Evolutionary conservation across 441 rosid genomes (phyloP).

Genomic region (Aquilaria agallochum): DNA sequence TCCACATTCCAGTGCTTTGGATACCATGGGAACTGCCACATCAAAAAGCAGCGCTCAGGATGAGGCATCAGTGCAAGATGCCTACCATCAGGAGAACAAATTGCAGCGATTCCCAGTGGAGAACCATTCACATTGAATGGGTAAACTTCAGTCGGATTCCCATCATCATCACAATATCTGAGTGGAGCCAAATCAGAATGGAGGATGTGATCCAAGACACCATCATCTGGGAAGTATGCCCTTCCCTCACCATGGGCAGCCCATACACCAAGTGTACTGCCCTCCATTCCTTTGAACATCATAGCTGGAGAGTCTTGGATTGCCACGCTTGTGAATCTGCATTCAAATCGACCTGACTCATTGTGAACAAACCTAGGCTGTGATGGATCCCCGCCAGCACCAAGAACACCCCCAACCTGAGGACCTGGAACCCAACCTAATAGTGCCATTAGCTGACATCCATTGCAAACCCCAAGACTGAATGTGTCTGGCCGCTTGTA

Average conservation of each 20-base stretch:
- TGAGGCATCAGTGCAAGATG: conserved; percentile 99
- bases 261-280: conserved; percentile 95
- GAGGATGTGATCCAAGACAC: conserved; percentile 71
- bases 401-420: conserved; percentile 83
- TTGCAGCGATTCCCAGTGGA: conserved; percentile 87
- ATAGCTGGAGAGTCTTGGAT: conserved; percentile 83
- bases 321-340: conserved; percentile 83
- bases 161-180: conserved; percentile 90
- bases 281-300: conserved; percentile 96
- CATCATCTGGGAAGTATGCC: conserved; percentile 93
- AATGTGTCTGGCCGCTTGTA: conserved; percentile 85
- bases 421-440: conserved; percentile 99
- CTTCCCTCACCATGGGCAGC: conserved; percentile 98
- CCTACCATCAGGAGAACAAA: conserved; percentile 95
- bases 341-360: conserved; percentile 91
- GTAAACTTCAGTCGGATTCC: conserved; percentile 72
- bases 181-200: conserved; percentile 76
- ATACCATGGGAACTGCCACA: conserved; percentile 99
- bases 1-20: conserved; percentile 60
- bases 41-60: conserved; percentile 96
- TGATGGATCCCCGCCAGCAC: conserved; percentile 73
- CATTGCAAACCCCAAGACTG: conserved; percentile 96
- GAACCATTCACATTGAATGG: conserved; percentile 95
- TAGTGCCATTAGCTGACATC: conserved; percentile 95
- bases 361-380: conserved; percentile 96